Evolutionary conservation across 2,329 filamentous ascomycete genomes (phyloP).

Genomic region (Clonostachys rosea): DNA sequence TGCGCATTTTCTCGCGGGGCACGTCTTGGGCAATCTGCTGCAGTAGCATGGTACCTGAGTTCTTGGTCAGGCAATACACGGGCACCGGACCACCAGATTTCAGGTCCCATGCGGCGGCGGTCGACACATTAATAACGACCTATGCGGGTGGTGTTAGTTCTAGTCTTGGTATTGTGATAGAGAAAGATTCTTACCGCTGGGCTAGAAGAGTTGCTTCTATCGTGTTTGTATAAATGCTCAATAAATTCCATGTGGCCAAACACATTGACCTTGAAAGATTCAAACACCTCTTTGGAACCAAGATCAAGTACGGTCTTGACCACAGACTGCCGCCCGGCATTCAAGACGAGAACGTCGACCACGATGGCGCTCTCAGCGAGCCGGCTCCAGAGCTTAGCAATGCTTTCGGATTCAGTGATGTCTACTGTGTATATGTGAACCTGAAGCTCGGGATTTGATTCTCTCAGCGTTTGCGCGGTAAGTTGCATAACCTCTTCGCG

Average conservation of each 20-base stretch:
- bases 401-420: background rate
- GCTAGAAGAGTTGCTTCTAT: too few relatives aligned
- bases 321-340: background rate
- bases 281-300: constrained; percentile 4
- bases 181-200: too few relatives aligned
- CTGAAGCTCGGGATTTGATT: background rate
- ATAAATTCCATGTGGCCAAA: constrained; percentile 4
- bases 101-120: too few relatives aligned
- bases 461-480: background rate
- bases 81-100: constrained; percentile 2
- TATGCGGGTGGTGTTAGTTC: too few relatives aligned
- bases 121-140: too few relatives aligned
- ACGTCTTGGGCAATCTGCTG: constrained; percentile 29
- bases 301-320: constrained; percentile 2
- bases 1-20: constrained; percentile 12
- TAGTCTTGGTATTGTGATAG: too few relatives aligned
- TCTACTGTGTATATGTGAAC: background rate
- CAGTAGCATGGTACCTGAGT: constrained; percentile 22
- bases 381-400: constrained; percentile 1
- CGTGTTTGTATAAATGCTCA: background rate
- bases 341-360: constrained; percentile 9
- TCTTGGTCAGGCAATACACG: constrained; percentile 29
- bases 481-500: constrained; percentile 9
- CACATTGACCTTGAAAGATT: constrained; percentile 3
- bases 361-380: constrained; percentile 31